Evolutionary conservation across 805 yeast species (phyloP), one percentile per base, ranked within the genome.

Genomic region (Pichia californica): DNA sequence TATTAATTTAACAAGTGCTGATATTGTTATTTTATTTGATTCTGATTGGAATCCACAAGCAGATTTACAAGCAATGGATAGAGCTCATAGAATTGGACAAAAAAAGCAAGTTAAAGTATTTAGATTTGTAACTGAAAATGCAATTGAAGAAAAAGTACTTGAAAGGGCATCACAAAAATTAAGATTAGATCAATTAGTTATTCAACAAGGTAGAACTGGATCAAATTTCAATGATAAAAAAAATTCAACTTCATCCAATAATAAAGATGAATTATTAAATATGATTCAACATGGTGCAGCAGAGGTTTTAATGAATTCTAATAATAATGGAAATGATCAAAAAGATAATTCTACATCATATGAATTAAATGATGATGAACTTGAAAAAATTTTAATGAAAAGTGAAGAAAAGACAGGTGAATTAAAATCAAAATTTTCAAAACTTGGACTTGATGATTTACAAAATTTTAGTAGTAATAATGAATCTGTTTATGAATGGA

Each of bases 11-110:
- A 84, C 93, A 4, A 67, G 80, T n/a, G 93, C 93, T 1, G 89
- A 84, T 61, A 70, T 81, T 49, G 94, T 84, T 37, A 74, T 84
- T 3, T 62, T 84, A 36, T 84, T 70, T 57, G 94, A 84, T 63
- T 81, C 88, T 3, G 94, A 84, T 60, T 84, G 94, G 94, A 84
- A 84, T 52, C 94, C 94, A 1, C 94, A 84, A 57, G 93, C 91
- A 4, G 94, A 84, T 70, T 71, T 84, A 51, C 94, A 84, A 62
- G 91, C 91, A 1, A 84, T 84, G 93, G 94, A 84, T 59, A 74
- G 94, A 67, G 93, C 93, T 0, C 94, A 84, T 62, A 75, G 94
- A 70, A 84, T 84, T 57, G 94, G 94, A 7, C 94, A 84, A 60
- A 84, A 82, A 36, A 84, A 83, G 52, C 94, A 84, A 59, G 94